A percentile compares a stretch with the other conserved stretches of the same genome.
Evolutionary conservation across 75 land plant genomes (phyloP).

Genomic region (Sequoia sempervirens): DNA sequence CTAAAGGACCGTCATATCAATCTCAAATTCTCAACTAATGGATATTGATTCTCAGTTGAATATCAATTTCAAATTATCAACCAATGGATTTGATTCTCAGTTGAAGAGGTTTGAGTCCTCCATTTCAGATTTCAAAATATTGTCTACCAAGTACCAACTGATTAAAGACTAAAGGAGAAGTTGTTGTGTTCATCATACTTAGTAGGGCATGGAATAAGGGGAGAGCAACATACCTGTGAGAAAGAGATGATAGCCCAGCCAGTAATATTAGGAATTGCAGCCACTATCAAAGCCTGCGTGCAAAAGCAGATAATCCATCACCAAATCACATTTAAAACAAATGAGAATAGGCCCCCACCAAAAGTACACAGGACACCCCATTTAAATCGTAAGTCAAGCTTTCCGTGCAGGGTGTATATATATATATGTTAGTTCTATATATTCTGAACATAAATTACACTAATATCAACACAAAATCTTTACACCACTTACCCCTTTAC

Average conservation of each 20-base stretch:
- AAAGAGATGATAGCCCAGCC: slow-evolving; percentile 79
- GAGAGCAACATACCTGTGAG: slow-evolving; percentile 42
- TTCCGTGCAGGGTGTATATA: not conserved
- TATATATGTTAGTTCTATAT: not conserved
- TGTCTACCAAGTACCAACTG: not conserved
- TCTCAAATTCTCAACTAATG: not conserved
- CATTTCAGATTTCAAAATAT: too few relatives aligned
- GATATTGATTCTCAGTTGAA: too few relatives aligned
- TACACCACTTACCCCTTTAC: slow-evolving; percentile 60
- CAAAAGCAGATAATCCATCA: not conserved
- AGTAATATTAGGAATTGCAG: slow-evolving; percentile 71
- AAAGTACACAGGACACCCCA: not conserved
- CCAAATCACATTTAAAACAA: not conserved
- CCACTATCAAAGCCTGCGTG: slow-evolving; percentile 72
- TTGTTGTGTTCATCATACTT: not conserved
- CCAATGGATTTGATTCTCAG: too few relatives aligned
- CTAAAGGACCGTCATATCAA: not conserved
- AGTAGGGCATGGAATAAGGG: not conserved
- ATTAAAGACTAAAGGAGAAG: not conserved
- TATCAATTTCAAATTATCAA: too few relatives aligned
- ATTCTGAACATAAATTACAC: not conserved
- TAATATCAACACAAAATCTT: not conserved
- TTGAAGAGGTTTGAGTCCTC: too few relatives aligned
- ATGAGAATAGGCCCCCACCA: not conserved
- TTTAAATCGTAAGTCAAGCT: too few relatives aligned